These are phyloP conservation scores for Kandelia obovata DNA, from an alignment of 345 rosid species.

Conservation along the genomic window DNA sequence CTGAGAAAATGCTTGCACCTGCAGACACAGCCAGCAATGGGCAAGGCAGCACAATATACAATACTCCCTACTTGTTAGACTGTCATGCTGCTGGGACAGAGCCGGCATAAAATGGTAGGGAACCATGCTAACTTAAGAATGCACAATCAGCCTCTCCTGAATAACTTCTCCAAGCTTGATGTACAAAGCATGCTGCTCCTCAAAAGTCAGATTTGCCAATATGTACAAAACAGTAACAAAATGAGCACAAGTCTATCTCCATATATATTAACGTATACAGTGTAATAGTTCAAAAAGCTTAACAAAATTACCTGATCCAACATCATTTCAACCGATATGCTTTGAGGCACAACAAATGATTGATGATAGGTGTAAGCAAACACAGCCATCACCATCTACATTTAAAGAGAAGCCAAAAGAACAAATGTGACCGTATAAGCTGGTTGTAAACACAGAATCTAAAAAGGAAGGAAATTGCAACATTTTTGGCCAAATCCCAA, in stretches of 20 bases:
- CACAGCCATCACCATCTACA: slow-evolving; percentile 98
- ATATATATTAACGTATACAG: neutral
- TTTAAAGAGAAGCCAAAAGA: slow-evolving; percentile 14
- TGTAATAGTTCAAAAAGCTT: neutral
- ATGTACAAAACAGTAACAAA: slow-evolving; percentile 38
- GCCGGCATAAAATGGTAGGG: neutral
- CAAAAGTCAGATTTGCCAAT: slow-evolving; percentile 56
- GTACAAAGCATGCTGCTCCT: slow-evolving; percentile 73
- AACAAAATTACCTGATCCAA: slow-evolving; percentile 58
- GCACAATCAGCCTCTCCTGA: slow-evolving; percentile 35
- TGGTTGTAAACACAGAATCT: too few species aligned
- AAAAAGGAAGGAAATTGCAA: neutral
- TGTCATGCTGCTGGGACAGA: neutral
- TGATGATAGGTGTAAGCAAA: slow-evolving; percentile 94
- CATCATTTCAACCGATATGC: slow-evolving; percentile 60
- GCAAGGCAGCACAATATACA: slow-evolving; percentile 7
- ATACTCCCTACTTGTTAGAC: slow-evolving; percentile 6
- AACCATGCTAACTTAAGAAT: slow-evolving; percentile 2
- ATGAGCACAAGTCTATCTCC: neutral
- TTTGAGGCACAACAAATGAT: slow-evolving; percentile 63
- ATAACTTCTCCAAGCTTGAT: slow-evolving; percentile 64
- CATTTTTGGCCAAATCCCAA: neutral
- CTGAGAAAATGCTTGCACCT: slow-evolving; percentile 9
- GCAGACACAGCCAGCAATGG: neutral
- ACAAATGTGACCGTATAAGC: too few species aligned